Percentiles rank a stretch among this genome's conserved stretches.
Conservation (phyloP, 306 rosid genomes). For the Amphicarpaea edgeworthii region DNA sequence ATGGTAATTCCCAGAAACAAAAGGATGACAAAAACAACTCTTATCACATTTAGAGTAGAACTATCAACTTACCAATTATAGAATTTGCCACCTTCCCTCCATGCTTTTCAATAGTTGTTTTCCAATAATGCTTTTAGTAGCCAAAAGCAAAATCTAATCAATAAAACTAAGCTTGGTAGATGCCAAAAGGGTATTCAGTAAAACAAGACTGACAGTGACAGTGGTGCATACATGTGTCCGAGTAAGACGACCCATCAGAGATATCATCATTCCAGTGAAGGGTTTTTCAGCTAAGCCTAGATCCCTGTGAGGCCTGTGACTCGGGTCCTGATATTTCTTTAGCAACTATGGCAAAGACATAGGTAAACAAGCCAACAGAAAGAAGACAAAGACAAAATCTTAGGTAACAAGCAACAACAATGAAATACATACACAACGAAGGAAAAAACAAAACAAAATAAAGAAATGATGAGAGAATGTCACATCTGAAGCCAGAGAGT, state of each 20-base stretch:
- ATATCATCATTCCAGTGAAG: slow-evolving; percentile 74
- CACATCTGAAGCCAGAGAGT: slow-evolving; percentile 67
- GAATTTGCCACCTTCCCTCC: slow-evolving; percentile 78
- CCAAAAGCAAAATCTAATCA: slow-evolving; percentile 19
- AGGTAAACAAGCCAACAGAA: not conserved
- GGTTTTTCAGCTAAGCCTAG: slow-evolving; percentile 66
- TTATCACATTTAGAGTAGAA: not conserved
- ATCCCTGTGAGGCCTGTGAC: slow-evolving; percentile 56
- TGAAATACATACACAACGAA: not conserved
- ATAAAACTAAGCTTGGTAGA: not conserved
- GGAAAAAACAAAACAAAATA: not conserved
- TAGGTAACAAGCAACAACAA: slow-evolving; percentile 29
- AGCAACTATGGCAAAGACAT: slow-evolving; percentile 56
- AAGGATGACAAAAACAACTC: not conserved
- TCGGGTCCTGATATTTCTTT: slow-evolving; percentile 70
- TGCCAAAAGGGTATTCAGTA: not conserved
- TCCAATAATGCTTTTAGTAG: slow-evolving; percentile 73
- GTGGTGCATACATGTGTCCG: slow-evolving; percentile 68
- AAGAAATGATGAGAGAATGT: not conserved
- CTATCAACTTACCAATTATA: slow-evolving; percentile 58
- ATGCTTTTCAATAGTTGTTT: slow-evolving; percentile 67
- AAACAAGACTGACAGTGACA: not conserved
- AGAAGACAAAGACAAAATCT: not conserved
- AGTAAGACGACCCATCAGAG: slow-evolving; percentile 83
- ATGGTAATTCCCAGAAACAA: not conserved